Evolutionary conservation across 306 rosid species (phyloP).

Genomic region (Vigna trinervia): DNA sequence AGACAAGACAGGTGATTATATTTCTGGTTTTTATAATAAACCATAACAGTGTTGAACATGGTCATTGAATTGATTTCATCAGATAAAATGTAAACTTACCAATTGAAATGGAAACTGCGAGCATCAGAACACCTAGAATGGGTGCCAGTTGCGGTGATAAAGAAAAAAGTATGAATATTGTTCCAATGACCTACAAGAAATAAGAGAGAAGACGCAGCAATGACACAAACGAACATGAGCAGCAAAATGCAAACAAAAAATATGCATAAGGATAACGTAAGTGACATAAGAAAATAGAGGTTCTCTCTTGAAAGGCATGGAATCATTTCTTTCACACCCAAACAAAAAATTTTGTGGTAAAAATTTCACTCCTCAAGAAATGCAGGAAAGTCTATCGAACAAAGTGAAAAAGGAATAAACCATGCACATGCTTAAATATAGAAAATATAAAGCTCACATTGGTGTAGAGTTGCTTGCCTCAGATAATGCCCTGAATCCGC

Average conservation of each 20-base stretch:
- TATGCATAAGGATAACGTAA: constrained; percentile 16
- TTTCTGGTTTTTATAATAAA: constrained; percentile 7
- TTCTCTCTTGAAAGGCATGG: constrained; percentile 15
- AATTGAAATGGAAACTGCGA: constrained; percentile 76
- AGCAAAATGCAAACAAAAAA: constrained; percentile 41
- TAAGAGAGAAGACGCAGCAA: constrained; percentile 38
- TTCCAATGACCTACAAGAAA: constrained; percentile 78
- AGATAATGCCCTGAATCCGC: constrained; percentile 94
- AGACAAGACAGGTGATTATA: background rate
- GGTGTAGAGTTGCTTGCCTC: constrained; percentile 99
- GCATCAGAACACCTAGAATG: constrained; percentile 75
- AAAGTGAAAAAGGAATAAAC: constrained; percentile 47
- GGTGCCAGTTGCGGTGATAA: constrained; percentile 97
- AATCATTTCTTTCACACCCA: constrained; percentile 16
- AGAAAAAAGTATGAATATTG: constrained; percentile 76
- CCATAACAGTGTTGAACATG: constrained; percentile 13
- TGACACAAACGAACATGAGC: constrained; percentile 31
- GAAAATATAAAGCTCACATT: constrained; percentile 87
- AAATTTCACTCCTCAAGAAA: constrained; percentile 38
- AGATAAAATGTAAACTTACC: constrained; percentile 57
- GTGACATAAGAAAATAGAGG: constrained; percentile 10
- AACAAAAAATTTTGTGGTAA: constrained; percentile 12
- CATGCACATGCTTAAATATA: constrained; percentile 60
- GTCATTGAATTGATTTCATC: constrained; percentile 18
- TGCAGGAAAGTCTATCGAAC: constrained; percentile 35